Evolutionary conservation across 345 rosid species (phyloP).

Genomic region (Hibiscus tridactylites): DNA sequence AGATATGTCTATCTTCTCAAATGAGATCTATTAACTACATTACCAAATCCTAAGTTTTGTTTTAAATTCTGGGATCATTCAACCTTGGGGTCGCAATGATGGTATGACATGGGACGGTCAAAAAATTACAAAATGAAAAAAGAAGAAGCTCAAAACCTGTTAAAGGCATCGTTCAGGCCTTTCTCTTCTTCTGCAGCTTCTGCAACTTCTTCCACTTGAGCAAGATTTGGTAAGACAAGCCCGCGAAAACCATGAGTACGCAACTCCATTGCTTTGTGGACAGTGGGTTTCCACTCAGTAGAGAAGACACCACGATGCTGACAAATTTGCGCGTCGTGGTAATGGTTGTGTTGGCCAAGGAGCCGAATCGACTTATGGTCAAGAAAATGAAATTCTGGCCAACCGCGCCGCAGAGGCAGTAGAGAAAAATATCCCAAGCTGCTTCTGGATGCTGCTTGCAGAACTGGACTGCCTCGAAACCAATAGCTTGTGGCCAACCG

Average conservation of each 20-base stretch:
- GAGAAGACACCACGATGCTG: conserved; percentile 77
- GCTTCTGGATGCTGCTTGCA: conserved; percentile 87
- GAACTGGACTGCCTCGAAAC: conserved; percentile 61
- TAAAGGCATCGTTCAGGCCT: conserved; percentile 19
- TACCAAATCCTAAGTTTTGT: neutral
- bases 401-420: conserved; percentile 81
- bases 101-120: neutral
- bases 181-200: conserved; percentile 72
- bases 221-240: conserved; percentile 79
- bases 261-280: conserved; percentile 86
- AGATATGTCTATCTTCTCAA: neutral
- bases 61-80: neutral
- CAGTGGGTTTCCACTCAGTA: conserved; percentile 83
- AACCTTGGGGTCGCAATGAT: neutral
- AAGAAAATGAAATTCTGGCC: conserved; percentile 95
- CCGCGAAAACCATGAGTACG: conserved; percentile 86
- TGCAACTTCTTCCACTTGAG: conserved; percentile 81
- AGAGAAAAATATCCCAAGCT: conserved; percentile 69
- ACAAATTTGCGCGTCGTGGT: conserved; percentile 89
- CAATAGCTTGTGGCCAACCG: conserved; percentile 61
- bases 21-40: neutral
- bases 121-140: neutral
- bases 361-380: conserved; percentile 86
- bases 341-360: conserved; percentile 84
- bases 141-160: conserved; percentile 5